Evolutionary conservation across 1,139 yeast species (phyloP).

Genomic region (Torulaspora pretoriensis): DNA sequence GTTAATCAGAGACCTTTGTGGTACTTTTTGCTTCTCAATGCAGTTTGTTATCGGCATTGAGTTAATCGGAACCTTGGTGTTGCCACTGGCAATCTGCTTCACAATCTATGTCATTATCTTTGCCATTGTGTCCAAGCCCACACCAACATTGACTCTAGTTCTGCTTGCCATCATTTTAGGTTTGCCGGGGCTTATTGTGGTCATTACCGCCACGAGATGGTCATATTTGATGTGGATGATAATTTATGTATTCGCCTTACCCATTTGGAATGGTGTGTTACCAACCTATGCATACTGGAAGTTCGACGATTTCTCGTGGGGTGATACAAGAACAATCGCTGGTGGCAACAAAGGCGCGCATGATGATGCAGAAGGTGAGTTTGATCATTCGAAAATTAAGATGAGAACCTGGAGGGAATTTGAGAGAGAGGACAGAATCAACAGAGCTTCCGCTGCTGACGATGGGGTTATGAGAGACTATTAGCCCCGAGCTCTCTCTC

Average conservation of each 20-base stretch:
- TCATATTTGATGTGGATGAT: conserved; percentile 79
- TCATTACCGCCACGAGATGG: conserved; percentile 79
- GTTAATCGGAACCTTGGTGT: conserved; percentile 81
- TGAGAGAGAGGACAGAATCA: conserved; percentile 54
- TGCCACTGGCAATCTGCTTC: conserved; percentile 88
- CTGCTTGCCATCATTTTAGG: conserved; percentile 82
- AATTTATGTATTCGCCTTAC: conserved; percentile 75
- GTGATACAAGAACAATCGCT: conserved; percentile 85
- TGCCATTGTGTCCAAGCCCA: conserved; percentile 76
- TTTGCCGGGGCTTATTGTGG: conserved; percentile 80
- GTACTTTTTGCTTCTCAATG: conserved; percentile 96
- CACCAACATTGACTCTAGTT: conserved; percentile 76
- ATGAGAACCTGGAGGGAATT: conserved; percentile 95
- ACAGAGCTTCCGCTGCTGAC: conserved; percentile 8
- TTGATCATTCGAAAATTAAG: conserved; percentile 79
- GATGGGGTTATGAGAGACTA: conserved; percentile 4
- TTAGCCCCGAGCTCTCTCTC: neutral
- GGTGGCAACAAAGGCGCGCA: conserved; percentile 65
- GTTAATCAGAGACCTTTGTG: conserved; percentile 86
- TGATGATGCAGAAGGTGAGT: conserved; percentile 69
- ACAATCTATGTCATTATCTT: conserved; percentile 76
- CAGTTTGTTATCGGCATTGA: conserved; percentile 88
- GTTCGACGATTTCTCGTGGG: conserved; percentile 98
- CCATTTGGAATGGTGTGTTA: conserved; percentile 90
- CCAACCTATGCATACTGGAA: conserved; percentile 94